Evolutionary conservation across 2,329 filamentous ascomycete genomes (phyloP).

Genomic region (Neoascochyta sp.): DNA sequence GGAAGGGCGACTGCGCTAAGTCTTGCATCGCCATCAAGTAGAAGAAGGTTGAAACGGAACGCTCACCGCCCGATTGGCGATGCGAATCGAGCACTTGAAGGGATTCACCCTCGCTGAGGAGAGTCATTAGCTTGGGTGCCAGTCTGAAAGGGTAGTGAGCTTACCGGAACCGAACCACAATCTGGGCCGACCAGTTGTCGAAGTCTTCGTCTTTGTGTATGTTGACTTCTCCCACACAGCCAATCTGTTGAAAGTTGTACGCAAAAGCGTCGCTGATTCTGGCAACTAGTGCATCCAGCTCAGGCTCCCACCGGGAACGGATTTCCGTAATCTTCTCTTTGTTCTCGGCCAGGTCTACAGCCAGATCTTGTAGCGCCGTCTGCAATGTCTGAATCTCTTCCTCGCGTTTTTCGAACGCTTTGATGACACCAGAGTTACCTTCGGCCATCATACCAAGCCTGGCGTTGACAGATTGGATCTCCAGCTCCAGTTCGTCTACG

Average conservation of each 20-base stretch:
- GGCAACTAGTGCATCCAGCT: slow-evolving; percentile 70
- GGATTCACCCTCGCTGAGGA: slow-evolving; percentile 60
- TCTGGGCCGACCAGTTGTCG: slow-evolving; percentile 88
- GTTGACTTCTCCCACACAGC: slow-evolving; percentile 84
- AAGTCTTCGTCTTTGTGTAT: slow-evolving; percentile 86
- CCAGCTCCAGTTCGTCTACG: slow-evolving; percentile 62
- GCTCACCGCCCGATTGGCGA: slow-evolving; percentile 92
- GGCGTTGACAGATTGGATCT: slow-evolving; percentile 70
- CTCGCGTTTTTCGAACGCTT: slow-evolving; percentile 57
- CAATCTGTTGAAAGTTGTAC: slow-evolving; percentile 90
- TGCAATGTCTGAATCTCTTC: slow-evolving; percentile 65
- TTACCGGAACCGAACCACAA: slow-evolving; percentile 91
- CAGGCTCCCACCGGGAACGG: slow-evolving; percentile 75
- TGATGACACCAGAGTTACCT: slow-evolving; percentile 70
- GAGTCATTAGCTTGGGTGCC: slow-evolving; percentile 5
- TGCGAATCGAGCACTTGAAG: slow-evolving; percentile 85
- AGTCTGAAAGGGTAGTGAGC: slow-evolving; percentile 17
- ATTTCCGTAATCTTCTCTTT: slow-evolving; percentile 61
- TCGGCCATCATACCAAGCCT: slow-evolving; percentile 77
- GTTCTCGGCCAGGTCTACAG: slow-evolving; percentile 54
- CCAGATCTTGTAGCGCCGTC: slow-evolving; percentile 55
- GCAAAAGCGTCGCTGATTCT: slow-evolving; percentile 88
- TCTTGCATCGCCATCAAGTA: slow-evolving; percentile 97
- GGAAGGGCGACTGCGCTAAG: slow-evolving; percentile 90
- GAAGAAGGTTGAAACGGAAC: slow-evolving; percentile 95